A percentile compares a stretch with the other conserved stretches of the same genome.
Evolutionary conservation across 2,329 filamentous ascomycete genomes (phyloP).

Genomic region (Microthyrium microscopicum): DNA sequence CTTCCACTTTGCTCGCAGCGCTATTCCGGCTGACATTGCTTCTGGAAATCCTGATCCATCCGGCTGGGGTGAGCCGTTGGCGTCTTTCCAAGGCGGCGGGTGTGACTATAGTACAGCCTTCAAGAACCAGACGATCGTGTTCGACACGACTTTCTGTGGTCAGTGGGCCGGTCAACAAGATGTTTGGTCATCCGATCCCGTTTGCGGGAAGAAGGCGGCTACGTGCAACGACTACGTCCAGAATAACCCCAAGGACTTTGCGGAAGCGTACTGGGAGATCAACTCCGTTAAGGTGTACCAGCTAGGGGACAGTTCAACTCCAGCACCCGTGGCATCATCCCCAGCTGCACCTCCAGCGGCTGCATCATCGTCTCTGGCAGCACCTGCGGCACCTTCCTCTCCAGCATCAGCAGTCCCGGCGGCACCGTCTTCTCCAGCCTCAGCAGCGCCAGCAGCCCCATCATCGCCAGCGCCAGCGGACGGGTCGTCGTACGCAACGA

Average conservation of each 20-base stretch:
- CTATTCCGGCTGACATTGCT: slow-evolving; percentile 47
- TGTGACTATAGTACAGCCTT: slow-evolving; percentile 63
- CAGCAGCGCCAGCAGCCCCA: neutral
- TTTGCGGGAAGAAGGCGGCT: slow-evolving; percentile 42
- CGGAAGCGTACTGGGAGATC: slow-evolving; percentile 61
- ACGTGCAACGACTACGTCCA: slow-evolving; percentile 60
- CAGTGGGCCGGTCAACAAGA: slow-evolving; percentile 54
- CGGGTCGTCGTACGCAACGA: no score
- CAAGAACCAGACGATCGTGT: slow-evolving; percentile 54
- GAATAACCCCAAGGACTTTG: slow-evolving; percentile 52
- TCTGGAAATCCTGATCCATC: slow-evolving; percentile 44
- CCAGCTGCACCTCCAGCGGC: neutral
- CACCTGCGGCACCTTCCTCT: neutral
- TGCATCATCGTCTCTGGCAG: neutral
- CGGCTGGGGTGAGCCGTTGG: slow-evolving; percentile 52
- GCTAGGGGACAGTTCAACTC: slow-evolving; percentile 1
- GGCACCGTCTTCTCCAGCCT: neutral
- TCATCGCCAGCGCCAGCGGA: no score
- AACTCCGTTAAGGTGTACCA: slow-evolving; percentile 24
- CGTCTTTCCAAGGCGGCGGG: slow-evolving; percentile 43
- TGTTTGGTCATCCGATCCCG: slow-evolving; percentile 42
- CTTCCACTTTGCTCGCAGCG: slow-evolving; percentile 64
- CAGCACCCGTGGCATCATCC: slow-evolving; percentile 1
- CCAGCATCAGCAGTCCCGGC: slow-evolving; percentile 1
- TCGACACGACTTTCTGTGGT: slow-evolving; percentile 76